Evolutionary conservation across 2,329 filamentous ascomycete genomes (phyloP).

Genomic region (Cladosporium sp.): DNA sequence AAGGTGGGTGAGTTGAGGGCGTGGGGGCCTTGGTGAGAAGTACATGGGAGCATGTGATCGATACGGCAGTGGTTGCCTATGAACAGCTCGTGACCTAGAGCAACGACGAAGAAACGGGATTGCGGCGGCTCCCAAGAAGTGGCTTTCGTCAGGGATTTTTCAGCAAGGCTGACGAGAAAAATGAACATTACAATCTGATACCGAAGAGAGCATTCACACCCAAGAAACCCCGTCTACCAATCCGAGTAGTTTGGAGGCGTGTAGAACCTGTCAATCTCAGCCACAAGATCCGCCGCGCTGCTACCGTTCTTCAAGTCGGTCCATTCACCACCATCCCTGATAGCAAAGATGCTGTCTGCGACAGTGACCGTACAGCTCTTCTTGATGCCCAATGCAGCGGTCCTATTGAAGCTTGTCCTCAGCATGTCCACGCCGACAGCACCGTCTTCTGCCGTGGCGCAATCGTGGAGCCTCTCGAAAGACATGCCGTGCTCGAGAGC

Average conservation of each 20-base stretch:
- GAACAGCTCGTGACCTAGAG: too few relatives aligned
- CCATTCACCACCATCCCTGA: constrained; percentile 78
- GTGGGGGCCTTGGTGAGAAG: constrained; percentile 33
- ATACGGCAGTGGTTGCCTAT: not conserved
- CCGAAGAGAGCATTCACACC: not conserved
- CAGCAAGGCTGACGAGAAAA: not conserved
- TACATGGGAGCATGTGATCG: not conserved
- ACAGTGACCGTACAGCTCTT: constrained; percentile 60
- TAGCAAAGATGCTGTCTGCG: constrained; percentile 77
- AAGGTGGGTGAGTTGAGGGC: constrained; percentile 24
- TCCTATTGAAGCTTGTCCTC: constrained; percentile 66
- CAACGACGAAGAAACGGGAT: not conserved
- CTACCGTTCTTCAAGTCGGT: constrained; percentile 71
- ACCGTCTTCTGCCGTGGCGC: constrained; percentile 74
- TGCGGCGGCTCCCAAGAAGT: not conserved
- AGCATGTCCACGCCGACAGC: constrained; percentile 68
- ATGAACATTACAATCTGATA: constrained; percentile 13
- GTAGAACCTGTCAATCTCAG: constrained; percentile 56
- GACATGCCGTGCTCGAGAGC: constrained; percentile 88
- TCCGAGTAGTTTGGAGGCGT: constrained; percentile 15
- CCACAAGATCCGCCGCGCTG: constrained; percentile 69
- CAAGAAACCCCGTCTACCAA: not conserved
- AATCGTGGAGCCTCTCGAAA: constrained; percentile 77
- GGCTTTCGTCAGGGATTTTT: not conserved
- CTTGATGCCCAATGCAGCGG: constrained; percentile 48